Evolutionary conservation across 352 stramenopile species (phyloP).

Genomic region (Vaucheria bursata): DNA sequence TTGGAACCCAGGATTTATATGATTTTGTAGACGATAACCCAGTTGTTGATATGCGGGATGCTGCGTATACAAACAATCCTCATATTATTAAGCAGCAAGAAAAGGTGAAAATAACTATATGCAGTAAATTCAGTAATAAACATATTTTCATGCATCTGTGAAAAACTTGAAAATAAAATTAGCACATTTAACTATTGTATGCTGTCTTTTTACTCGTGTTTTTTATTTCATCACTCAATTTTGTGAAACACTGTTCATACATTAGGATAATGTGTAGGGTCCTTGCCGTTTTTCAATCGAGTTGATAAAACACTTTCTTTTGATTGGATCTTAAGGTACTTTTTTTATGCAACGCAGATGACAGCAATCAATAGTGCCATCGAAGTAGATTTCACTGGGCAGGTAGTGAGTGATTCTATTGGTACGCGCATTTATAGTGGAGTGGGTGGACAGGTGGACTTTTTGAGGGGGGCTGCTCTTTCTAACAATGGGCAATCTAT

Average conservation of each 20-base stretch:
- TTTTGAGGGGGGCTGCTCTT: constrained; percentile 49
- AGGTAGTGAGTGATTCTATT: constrained; percentile 51
- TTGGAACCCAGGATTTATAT: constrained; percentile 50
- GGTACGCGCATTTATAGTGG: constrained; percentile 52
- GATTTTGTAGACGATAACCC: constrained; percentile 55
- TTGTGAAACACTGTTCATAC: too few species aligned
- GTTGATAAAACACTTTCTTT: too few species aligned
- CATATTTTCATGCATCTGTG: too few species aligned
- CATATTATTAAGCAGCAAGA: constrained; percentile 50
- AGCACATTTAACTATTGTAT: too few species aligned
- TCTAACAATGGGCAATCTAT: constrained; percentile 48
- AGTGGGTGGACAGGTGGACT: constrained; percentile 54
- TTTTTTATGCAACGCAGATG: too few species aligned
- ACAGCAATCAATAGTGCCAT: constrained; percentile 51
- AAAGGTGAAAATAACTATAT: constrained; percentile 4
- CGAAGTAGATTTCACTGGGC: constrained; percentile 52
- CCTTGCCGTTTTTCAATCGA: too few species aligned
- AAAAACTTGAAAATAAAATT: too few species aligned
- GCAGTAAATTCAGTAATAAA: too few species aligned
- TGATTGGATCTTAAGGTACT: too few species aligned
- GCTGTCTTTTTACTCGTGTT: too few species aligned
- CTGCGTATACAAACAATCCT: constrained; percentile 48
- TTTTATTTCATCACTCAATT: too few species aligned
- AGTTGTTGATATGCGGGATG: constrained; percentile 29
- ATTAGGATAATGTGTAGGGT: too few species aligned